These are phyloP conservation scores for Ustanciosporium gigantosporum DNA, from an alignment of 1,284 basidiomycete genomes.

Conservation along the genomic window DNA sequence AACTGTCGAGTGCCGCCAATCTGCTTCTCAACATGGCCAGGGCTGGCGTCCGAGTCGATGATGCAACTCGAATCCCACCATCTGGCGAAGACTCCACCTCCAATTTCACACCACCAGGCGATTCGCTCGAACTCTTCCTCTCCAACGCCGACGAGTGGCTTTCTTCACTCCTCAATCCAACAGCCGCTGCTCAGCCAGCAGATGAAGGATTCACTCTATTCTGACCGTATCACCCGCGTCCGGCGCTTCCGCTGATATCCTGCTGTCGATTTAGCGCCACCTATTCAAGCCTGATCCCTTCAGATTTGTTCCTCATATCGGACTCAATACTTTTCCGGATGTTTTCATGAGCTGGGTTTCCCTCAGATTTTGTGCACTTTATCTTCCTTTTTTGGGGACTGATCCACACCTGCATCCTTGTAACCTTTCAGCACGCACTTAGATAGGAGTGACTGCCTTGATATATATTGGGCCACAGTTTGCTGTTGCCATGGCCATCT, in stretches of 20 bases:
- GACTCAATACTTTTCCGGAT: no score
- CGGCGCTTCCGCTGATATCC: background rate
- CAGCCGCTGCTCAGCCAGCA: slow-evolving; percentile 23
- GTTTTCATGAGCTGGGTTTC: no score
- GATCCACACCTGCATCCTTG: no score
- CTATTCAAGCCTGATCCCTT: no score
- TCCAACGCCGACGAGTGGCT: slow-evolving; percentile 36
- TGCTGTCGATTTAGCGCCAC: no score
- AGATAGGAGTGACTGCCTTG: no score
- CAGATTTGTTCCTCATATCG: no score
- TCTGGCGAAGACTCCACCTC: slow-evolving; percentile 4
- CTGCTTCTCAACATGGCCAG: slow-evolving; percentile 34
- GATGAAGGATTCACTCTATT: slow-evolving; percentile 29
- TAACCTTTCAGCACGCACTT: no score
- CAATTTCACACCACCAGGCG: slow-evolving; percentile 12
- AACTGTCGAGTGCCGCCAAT: slow-evolving; percentile 28
- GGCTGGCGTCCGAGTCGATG: slow-evolving; percentile 28
- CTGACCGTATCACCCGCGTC: slow-evolving; percentile 2
- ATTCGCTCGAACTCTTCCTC: slow-evolving; percentile 30
- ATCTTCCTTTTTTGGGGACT: no score
- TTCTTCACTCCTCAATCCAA: slow-evolving; percentile 27
- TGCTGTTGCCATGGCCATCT: no score
- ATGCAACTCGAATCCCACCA: slow-evolving; percentile 24
- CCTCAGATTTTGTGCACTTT: no score
- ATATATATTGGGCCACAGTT: no score